Evolutionary conservation across 2,329 filamentous ascomycete species (phyloP).

Genomic region (Nannizziopsis barbatae): DNA sequence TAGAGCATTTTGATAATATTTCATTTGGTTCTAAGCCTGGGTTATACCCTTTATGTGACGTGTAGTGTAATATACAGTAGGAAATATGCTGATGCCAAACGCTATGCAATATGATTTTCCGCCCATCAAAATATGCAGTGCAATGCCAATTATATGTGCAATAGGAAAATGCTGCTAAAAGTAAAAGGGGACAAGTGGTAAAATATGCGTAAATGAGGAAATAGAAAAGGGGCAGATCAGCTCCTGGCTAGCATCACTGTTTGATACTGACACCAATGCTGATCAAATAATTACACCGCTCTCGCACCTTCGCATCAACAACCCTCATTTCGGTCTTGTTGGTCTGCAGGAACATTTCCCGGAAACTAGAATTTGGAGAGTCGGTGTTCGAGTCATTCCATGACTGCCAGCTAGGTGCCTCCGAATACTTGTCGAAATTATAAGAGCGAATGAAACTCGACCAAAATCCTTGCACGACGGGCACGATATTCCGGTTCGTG

Average conservation of each 20-base stretch:
- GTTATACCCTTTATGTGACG: too few relatives aligned
- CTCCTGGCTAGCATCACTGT: conserved; percentile 29
- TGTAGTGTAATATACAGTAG: too few relatives aligned
- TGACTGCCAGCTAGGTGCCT: conserved; percentile 42
- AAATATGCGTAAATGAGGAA: background rate
- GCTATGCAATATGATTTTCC: too few relatives aligned
- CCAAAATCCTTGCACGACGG: conserved; percentile 60
- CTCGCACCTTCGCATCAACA: conserved; percentile 31
- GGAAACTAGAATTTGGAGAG: conserved; percentile 19
- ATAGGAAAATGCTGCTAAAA: too few relatives aligned
- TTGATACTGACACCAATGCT: conserved; percentile 40
- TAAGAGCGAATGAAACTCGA: conserved; percentile 57
- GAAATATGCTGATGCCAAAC: too few relatives aligned
- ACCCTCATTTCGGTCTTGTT: conserved; percentile 39
- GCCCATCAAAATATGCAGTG: too few relatives aligned
- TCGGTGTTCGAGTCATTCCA: conserved; percentile 24
- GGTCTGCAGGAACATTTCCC: conserved; percentile 37
- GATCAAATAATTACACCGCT: conserved; percentile 41
- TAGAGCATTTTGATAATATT: too few relatives aligned
- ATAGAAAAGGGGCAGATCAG: background rate
- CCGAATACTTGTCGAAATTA: conserved; percentile 52
- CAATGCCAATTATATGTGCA: too few relatives aligned
- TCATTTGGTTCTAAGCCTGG: too few relatives aligned
- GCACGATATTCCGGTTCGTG: conserved; percentile 48
- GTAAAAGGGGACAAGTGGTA: background rate